Percentiles rank a stretch among this genome's conserved stretches.
phyloP scores from a whole-genome alignment of 257 asterid genomes.

The Prunella vulgaris region DNA sequence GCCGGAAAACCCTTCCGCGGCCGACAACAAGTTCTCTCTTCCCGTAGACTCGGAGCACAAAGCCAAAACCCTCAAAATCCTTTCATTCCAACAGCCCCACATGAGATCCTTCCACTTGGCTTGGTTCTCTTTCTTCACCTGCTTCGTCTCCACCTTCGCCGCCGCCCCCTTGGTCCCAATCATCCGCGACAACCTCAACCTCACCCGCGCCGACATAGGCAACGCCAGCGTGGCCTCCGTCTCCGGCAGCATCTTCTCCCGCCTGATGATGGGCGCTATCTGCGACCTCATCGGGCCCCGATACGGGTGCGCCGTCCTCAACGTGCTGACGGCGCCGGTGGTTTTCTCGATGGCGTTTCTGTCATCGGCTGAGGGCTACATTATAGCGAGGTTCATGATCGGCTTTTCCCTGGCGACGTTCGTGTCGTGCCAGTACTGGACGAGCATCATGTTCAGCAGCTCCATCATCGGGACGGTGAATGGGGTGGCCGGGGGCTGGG shows the following conservation, averaged over 20 bases:
- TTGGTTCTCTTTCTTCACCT: conserved; percentile 42
- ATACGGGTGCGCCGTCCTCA: conserved; percentile 45
- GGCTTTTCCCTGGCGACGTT: too few species aligned
- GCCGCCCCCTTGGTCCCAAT: too few species aligned
- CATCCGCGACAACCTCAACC: too few species aligned
- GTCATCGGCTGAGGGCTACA: conserved; percentile 31
- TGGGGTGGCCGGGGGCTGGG: conserved; percentile 46
- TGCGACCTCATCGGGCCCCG: conserved; percentile 47
- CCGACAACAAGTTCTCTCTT: conserved; percentile 17
- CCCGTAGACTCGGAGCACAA: conserved; percentile 37
- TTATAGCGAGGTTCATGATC: too few species aligned
- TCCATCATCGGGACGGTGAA: conserved; percentile 42
- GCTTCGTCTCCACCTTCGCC: too few species aligned
- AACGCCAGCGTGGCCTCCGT: too few species aligned
- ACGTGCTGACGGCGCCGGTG: conserved; percentile 35
- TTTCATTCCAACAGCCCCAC: conserved; percentile 37
- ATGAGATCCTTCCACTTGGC: conserved; percentile 44
- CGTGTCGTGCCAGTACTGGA: too few species aligned
- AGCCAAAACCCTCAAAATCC: conserved; percentile 32
- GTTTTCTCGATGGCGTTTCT: conserved; percentile 33
- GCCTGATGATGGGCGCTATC: conserved; percentile 39
- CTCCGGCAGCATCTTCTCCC: conserved; percentile 44
- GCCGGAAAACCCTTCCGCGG: background rate
- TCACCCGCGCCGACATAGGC: too few species aligned
- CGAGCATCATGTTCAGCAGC: conserved; percentile 34